These are phyloP conservation scores for Mucor ambiguus DNA, from an alignment of 371 early-diverging fungal genomes.

Conservation along the genomic window DNA sequence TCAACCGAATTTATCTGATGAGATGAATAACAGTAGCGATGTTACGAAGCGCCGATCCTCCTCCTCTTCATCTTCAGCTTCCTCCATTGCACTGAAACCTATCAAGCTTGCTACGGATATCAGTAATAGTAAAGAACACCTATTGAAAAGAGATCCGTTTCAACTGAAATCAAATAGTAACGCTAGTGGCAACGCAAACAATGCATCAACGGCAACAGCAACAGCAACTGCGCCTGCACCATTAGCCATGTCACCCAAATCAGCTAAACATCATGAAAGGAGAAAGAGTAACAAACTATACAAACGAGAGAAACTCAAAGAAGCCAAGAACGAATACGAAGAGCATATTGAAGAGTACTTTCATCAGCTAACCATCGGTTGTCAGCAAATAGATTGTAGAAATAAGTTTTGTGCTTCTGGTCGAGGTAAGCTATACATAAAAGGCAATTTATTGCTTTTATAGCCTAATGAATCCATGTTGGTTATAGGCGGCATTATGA, in stretches of 20 bases:
- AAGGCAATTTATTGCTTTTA: background rate
- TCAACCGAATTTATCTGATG: background rate
- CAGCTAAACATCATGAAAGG: slow-evolving; percentile 4
- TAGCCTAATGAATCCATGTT: background rate
- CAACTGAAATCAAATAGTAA: slow-evolving; percentile 5
- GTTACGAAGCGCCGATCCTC: slow-evolving; percentile 8
- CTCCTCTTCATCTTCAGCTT: slow-evolving; percentile 1
- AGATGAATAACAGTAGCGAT: background rate
- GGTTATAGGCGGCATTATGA: slow-evolving; percentile 37
- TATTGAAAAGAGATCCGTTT: slow-evolving; percentile 9
- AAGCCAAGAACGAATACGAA: slow-evolving; percentile 43
- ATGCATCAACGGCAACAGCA: background rate
- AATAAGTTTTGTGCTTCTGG: slow-evolving; percentile 52
- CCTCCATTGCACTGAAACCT: slow-evolving; percentile 7
- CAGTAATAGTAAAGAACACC: slow-evolving; percentile 12
- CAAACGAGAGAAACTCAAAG: slow-evolving; percentile 34
- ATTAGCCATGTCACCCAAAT: slow-evolving; percentile 9
- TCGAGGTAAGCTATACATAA: slow-evolving; percentile 28
- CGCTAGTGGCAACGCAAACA: background rate
- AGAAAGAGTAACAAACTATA: slow-evolving; percentile 17
- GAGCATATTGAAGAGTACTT: slow-evolving; percentile 39
- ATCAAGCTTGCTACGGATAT: slow-evolving; percentile 14
- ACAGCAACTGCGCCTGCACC: slow-evolving; percentile 5
- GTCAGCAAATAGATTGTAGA: slow-evolving; percentile 36
- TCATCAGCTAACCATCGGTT: slow-evolving; percentile 46